Base-by-base conservation (phyloP, 1,139 yeast genomes). In the Fermentozyma sake region DNA sequence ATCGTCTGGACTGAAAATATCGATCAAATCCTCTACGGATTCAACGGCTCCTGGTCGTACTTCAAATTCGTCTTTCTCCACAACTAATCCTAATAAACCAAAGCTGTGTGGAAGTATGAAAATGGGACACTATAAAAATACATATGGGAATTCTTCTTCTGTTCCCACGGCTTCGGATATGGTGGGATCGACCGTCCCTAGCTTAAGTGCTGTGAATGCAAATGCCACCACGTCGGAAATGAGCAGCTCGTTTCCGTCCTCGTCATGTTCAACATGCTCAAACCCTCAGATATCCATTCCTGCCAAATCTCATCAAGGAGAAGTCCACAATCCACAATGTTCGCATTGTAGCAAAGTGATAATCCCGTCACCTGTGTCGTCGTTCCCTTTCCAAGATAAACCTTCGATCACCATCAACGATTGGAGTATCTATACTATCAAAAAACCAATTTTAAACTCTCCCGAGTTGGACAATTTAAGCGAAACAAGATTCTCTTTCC, bases 401-500 rank as follows among this genome's bases (percentile, higher is more conserved):
- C 91, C 91, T 0, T 75, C 83, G 11, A 79, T 82, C 4, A 55
- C 77, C 2, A 64, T 82, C 4, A 69, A 72, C 32, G 75, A 78
- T 33, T 91, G 97, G 97, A 73, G 76, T 34, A 72, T 91, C 7
- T 72, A 67, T 38, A 80, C 95, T 0, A 61, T 67, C 25, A 78
- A 86, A 48, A 73, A 72, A 30, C 95, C 98, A 0, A 91, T 91
- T 24, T 59, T 86, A 34, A 79, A 73, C 39, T 68, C 91, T 1
- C 62, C 58, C 3, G 96, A 87, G 49, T 71, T 91, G 33, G 96
- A 87, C 35, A 59, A 58, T 7, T 69, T 81, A 42, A 81, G 76
- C 34, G 74, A 69, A 5, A 53, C 71, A n/a, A 46, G 68, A 31
- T 68, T 81, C 33, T 76, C 77, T 7, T 75, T 91, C 40, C 95